These are phyloP conservation scores for Picea sitchensis DNA, from an alignment of 75 land plant species.

Conservation along the genomic window DNA sequence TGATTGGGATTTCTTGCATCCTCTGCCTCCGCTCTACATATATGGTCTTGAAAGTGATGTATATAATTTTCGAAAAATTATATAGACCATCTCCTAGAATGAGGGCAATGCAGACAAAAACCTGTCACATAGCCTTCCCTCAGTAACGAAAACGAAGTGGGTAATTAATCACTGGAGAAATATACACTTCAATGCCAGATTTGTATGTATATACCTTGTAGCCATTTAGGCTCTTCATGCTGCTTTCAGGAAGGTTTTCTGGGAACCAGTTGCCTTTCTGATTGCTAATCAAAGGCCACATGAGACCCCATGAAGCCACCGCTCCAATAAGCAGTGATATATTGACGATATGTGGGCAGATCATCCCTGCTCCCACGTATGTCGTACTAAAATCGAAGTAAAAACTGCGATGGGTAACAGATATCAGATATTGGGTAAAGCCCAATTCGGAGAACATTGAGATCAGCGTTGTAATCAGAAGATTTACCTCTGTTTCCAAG, in stretches of 20 bases:
- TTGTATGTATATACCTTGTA: slow-evolving; percentile 59
- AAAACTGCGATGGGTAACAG: neutral
- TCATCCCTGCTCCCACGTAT: slow-evolving; percentile 47
- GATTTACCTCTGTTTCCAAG: slow-evolving; percentile 43
- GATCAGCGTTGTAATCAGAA: neutral
- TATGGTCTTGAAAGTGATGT: no score
- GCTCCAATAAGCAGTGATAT: slow-evolving; percentile 1
- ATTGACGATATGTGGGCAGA: slow-evolving; percentile 26
- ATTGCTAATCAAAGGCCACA: slow-evolving; percentile 83
- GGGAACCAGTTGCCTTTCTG: slow-evolving; percentile 81
- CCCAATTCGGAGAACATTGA: neutral
- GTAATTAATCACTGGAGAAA: neutral
- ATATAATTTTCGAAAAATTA: slow-evolving; percentile 22
- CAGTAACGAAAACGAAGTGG: neutral
- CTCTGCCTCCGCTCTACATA: no score
- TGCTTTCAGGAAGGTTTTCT: slow-evolving; percentile 35
- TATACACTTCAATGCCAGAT: no score
- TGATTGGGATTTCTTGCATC: no score
- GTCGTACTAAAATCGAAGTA: slow-evolving; percentile 8
- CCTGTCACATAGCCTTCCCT: slow-evolving; percentile 9
- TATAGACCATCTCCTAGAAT: slow-evolving; percentile 31
- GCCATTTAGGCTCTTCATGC: slow-evolving; percentile 84
- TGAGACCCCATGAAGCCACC: slow-evolving; percentile 23
- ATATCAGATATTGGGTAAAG: neutral
- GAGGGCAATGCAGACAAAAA: slow-evolving; percentile 25